Base-by-base conservation (phyloP, 2,329 filamentous ascomycete species). In the Graphilbum ipis-grandicollis region DNA sequence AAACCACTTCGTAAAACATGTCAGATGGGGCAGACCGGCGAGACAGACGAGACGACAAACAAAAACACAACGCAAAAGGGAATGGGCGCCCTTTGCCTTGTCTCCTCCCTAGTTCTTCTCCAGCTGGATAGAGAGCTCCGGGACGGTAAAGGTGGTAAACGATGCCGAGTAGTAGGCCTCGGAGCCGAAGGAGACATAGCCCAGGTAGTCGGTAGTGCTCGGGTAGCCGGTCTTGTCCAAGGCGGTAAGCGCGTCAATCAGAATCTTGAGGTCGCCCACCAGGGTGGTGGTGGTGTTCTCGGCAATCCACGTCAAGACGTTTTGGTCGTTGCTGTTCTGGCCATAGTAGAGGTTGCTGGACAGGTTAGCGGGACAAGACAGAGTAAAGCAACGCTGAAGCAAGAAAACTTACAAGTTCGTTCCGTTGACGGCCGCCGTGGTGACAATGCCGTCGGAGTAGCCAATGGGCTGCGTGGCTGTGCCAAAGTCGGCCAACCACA, bases 401-500 rank as follows among this genome's bases (percentile, higher is more conserved):
- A n/a, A 31, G n/a, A 31, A 31, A 31, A 31, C 30, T 9, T 31
- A 31, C 30, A 66, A 67, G 1, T 48, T 48, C 22, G 55, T 60
- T 2, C 56, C 59, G 19, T 62, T 51, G 2, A 70, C 19, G 0
- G 47, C 52, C 39, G 55, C 47, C 0, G 50, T 61, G 3, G 51
- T 46, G 1, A 58, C 41, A 0, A 50, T 42, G 7, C 54, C 55
- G 0, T 48, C 35, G 2, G 43, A 38, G 2, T 52, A 48, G 31
- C 67, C 68, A 41, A 70, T 57, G 19, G 66, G 62, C 41, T 66
- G 57, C 1, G 66, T 59, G 2, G 59, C 51, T 2, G 50, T 14
- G 3, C 66, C 67, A 33, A 62, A 61, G 4, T 53, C 51, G 3
- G 58, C 66, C 41, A 72, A 60, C 66, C 65, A 71, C 26, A 72